Conservation (phyloP, 2,329 filamentous ascomycete genomes). For the Xylariales sp. region DNA sequence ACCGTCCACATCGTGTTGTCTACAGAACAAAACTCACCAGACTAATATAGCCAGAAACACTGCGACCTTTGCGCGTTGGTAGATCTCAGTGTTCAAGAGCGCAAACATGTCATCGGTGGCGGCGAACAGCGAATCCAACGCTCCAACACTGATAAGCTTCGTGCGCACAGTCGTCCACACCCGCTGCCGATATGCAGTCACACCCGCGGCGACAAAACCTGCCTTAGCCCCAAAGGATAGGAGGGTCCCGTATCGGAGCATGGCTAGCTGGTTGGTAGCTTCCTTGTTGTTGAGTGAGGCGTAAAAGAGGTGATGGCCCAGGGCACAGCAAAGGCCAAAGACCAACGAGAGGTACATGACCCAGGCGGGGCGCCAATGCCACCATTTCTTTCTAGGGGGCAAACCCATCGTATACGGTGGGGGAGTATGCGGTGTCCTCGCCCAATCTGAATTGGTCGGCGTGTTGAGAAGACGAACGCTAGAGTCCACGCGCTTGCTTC, state of each 20-base stretch:
- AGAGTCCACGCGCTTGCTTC: slow-evolving; percentile 12
- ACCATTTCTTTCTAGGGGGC: slow-evolving; percentile 13
- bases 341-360: slow-evolving; percentile 31
- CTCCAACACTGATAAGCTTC: slow-evolving; percentile 21
- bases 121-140: slow-evolving; percentile 29
- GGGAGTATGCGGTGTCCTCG: slow-evolving; percentile 13
- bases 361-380: slow-evolving; percentile 31
- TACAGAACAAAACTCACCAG: slow-evolving; percentile 26
- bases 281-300: slow-evolving; percentile 23
- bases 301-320: slow-evolving; percentile 34
- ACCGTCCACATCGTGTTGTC: too few species aligned
- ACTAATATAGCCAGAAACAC: slow-evolving; percentile 28
- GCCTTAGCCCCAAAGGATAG: slow-evolving; percentile 35
- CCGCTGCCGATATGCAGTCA: slow-evolving; percentile 26
- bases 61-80: slow-evolving; percentile 25
- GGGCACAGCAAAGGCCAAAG: slow-evolving; percentile 29
- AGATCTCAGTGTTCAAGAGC: slow-evolving; percentile 24
- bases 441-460: slow-evolving; percentile 11
- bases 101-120: slow-evolving; percentile 23
- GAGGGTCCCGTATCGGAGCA: slow-evolving; percentile 33
- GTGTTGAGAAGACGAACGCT: slow-evolving; percentile 12
- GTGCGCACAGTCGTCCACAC: slow-evolving; percentile 26
- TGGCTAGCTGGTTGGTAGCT: slow-evolving; percentile 28
- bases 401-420: slow-evolving; percentile 12
- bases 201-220: slow-evolving; percentile 28